Evolutionary conservation across 164 flowering plant genomes (phyloP), one percentile per base, ranked within the genome.

Genomic region (Litsea cubeba): DNA sequence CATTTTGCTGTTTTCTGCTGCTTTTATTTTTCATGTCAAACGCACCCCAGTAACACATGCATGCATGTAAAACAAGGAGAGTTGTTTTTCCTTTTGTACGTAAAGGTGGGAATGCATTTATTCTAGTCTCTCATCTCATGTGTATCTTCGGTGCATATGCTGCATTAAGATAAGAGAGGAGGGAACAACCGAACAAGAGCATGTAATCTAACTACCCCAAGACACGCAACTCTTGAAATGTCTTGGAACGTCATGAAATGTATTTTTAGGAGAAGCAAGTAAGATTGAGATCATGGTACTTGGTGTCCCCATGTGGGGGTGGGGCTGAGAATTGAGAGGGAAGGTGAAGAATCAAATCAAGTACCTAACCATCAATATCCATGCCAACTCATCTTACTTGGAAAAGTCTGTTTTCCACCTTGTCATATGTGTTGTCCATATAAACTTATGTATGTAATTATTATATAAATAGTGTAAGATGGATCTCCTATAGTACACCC

Each of bases 301-400:
- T 7, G 11, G 46, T 18, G 23, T 5, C 18, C 51, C 24, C 51
- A 35, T 10, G 54, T 35, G 24, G 51, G 8, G 57, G n/a, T 54
- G 71, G 54, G 49, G 10, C 40, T 46, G 23, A 68, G n/a, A 35
- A 68, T 68, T 28, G 71, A 68, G 71, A 46, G 71, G 26, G 51
- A 46, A 46, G 71, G 72, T 70, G 30, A 70, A 22, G 54, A 70
- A 70, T 70, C 72, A 70, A 70, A 70, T 70, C 60, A 70, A 70
- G 20, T 3, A 25, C 32, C 62, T 49, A 50, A 50, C 58, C 72
- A 17, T 46, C 72, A 25, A 50, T 50, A 50, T 70, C 58, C n/a
- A 46, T 50, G 50, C 40, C 72, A 50, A 70, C 62, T 50, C 72
- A 50, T 50, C 23, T 70, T 32, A n/a, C 50, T 40, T 68, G 50